These are phyloP conservation scores for Brettanomyces naardenensis DNA, from an alignment of 805 yeast genomes.

Conservation along the genomic window DNA sequence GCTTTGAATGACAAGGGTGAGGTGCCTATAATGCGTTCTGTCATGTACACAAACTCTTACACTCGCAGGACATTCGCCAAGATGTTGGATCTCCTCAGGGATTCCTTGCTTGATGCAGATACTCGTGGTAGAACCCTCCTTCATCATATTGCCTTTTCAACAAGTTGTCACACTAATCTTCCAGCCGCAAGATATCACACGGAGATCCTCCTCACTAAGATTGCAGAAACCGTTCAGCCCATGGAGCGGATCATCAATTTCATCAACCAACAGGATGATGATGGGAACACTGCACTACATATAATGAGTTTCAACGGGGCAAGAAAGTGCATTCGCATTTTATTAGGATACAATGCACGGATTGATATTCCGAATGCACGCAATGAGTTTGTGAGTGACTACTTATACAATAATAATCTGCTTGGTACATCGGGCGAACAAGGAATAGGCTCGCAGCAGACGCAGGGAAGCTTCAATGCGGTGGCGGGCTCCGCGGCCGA, in stretches of 20 bases:
- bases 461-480: not conserved
- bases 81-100: conserved; percentile 66
- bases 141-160: conserved; percentile 75
- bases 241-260: conserved; percentile 53
- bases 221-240: conserved; percentile 52
- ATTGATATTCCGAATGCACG: conserved; percentile 42
- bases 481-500: not conserved
- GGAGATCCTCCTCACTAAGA: conserved; percentile 65
- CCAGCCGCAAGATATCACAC: conserved; percentile 81
- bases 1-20: conserved; percentile 65
- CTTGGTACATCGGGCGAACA: not conserved
- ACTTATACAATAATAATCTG: conserved; percentile 20
- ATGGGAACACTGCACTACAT: conserved; percentile 52
- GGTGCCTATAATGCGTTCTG: conserved; percentile 79
- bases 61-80: conserved; percentile 73
- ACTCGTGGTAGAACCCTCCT: conserved; percentile 65
- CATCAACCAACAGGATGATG: conserved; percentile 46
- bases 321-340: conserved; percentile 34
- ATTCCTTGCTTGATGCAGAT: conserved; percentile 75
- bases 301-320: conserved; percentile 39
- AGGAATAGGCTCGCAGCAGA: not conserved
- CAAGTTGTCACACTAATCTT: conserved; percentile 55
- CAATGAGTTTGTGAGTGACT: conserved; percentile 35
- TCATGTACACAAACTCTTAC: conserved; percentile 81
- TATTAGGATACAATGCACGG: conserved; percentile 43